Evolutionary conservation across 2,329 filamentous ascomycete genomes (phyloP), one percentile per base, ranked within the genome.

Genomic region (Xylariaceae sp.): DNA sequence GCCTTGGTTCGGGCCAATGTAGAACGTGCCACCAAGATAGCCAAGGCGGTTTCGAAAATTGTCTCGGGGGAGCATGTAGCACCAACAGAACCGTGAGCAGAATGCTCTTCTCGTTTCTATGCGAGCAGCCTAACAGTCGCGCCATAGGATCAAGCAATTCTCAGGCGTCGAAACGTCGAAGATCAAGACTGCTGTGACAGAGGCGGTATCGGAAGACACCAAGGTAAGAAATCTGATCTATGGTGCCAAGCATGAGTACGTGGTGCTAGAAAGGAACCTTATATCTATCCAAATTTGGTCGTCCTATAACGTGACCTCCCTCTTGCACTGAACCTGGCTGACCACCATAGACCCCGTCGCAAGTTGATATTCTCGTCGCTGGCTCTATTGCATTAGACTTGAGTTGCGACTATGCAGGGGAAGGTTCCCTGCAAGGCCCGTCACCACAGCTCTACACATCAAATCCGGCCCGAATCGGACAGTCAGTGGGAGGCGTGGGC

Each of bases 351-450:
- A 36, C 28, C 6, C 37, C 38, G 13, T 40, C 47, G 19, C 31
- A 55, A 42, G 65, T 70, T 32, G 79, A 89, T 44, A 71, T 95
- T n/a, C 63, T 95, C 18, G 86, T 95, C 27, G 85, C 88, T 32
- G 90, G 89, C n/a, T 87, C 87, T 10, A 74, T 96, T 19, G 90
- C 90, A 12, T 70, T 94, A 41, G 90, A 96, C 57, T 67, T 92
- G 22, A 83, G 80, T 44, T 95, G 90, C 64, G 83, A 95, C 56
- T 92, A 81, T 44, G 45, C 47, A 14, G 56, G 52, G 19, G 45
- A 51, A 30, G 47, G 49, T 26, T 35, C 50, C 3, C 33, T 44
- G 21, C 47, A 42, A 37, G 42, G 55, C 26, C 44, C 50, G 6
- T 55, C 59, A 4, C 71, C 78, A 5, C 63, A 70, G 32, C 65